Percentiles rank a stretch among this genome's conserved stretches.
Conservation (phyloP, 179 eudicot species). For the Carnegiea gigantea region DNA sequence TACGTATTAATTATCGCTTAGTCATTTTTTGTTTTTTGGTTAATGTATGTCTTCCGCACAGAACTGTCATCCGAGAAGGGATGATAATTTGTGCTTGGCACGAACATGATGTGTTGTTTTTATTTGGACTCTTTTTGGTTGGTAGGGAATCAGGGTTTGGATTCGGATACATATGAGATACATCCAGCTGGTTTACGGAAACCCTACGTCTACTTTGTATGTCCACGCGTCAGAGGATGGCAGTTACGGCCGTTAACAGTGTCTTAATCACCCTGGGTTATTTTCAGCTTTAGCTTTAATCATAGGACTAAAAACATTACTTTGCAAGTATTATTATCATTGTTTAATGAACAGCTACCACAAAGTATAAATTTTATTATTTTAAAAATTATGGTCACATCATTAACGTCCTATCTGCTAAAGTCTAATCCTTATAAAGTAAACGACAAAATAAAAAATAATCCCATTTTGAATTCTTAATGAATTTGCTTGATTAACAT, state of each 20-base stretch:
- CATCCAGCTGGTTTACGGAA: background rate
- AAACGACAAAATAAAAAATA: background rate
- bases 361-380: background rate
- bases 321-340: background rate
- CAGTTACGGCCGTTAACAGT: background rate
- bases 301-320: constrained; percentile 1
- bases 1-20: too few relatives aligned
- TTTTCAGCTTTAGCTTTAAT: constrained; percentile 8
- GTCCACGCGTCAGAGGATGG: constrained; percentile 14
- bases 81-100: too few relatives aligned
- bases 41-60: too few relatives aligned
- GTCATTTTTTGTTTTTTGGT: too few relatives aligned
- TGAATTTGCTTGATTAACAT: background rate
- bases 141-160: background rate
- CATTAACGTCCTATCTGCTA: background rate
- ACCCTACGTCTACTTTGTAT: background rate
- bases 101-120: background rate
- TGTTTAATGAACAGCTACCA: background rate
- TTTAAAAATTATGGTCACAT: background rate
- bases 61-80: too few relatives aligned
- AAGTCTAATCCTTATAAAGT: background rate
- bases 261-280: constrained; percentile 11
- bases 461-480: background rate
- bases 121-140: background rate
- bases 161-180: background rate